phyloP scores from a whole-genome alignment of 2,329 filamentous ascomycete genomes.

The Xylariales sp. region DNA sequence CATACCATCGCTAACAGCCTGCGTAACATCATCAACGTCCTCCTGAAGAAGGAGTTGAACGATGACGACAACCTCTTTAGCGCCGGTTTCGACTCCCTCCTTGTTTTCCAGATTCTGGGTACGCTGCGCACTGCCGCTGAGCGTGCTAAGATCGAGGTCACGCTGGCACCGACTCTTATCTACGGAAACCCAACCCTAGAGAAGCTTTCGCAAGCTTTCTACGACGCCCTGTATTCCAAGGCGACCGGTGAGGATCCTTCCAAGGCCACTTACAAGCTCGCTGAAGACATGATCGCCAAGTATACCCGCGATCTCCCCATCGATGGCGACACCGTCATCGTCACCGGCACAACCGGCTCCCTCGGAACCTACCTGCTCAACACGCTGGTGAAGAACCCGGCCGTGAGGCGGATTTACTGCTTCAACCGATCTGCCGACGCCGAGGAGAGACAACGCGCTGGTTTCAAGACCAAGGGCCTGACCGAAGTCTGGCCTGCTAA shows the following conservation, averaged over 20 bases:
- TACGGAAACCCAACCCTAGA: slow-evolving; percentile 53
- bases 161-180: slow-evolving; percentile 53
- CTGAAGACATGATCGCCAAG: slow-evolving; percentile 42
- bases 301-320: slow-evolving; percentile 43
- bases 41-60: slow-evolving; percentile 39
- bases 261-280: slow-evolving; percentile 38
- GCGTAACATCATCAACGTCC: slow-evolving; percentile 35
- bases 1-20: slow-evolving; percentile 36
- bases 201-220: slow-evolving; percentile 50
- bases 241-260: slow-evolving; percentile 34
- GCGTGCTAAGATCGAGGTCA: slow-evolving; percentile 43
- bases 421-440: slow-evolving; percentile 61
- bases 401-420: slow-evolving; percentile 57
- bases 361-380: slow-evolving; percentile 60
- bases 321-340: slow-evolving; percentile 52
- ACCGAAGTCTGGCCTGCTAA: slow-evolving; percentile 48
- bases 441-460: slow-evolving; percentile 52
- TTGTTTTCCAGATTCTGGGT: slow-evolving; percentile 51
- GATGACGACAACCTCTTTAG: slow-evolving; percentile 44
- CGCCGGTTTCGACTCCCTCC: slow-evolving; percentile 54
- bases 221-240: slow-evolving; percentile 41
- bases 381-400: slow-evolving; percentile 47
- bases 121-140: slow-evolving; percentile 50
- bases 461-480: slow-evolving; percentile 54
- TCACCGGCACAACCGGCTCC: slow-evolving; percentile 62